Evolutionary conservation across 371 early-diverging fungal species (phyloP).

Genomic region (Rhizomucor miehei): DNA sequence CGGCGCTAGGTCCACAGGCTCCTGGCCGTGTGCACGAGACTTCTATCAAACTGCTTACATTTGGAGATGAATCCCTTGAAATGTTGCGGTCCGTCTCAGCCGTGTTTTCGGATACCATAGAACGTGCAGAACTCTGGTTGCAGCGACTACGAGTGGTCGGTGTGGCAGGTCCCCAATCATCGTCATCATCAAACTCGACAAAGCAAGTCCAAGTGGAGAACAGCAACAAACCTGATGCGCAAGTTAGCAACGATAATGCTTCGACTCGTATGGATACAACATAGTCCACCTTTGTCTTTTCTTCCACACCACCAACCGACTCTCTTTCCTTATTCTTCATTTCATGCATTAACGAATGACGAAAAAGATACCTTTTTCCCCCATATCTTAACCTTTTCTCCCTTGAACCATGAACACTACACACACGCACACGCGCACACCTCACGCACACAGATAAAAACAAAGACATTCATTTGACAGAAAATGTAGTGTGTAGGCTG

Average conservation of each 20-base stretch:
- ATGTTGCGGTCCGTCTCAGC: slow-evolving; percentile 79
- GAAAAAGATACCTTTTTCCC: too few species aligned
- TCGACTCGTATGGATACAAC: slow-evolving; percentile 4
- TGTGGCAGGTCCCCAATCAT: slow-evolving; percentile 19
- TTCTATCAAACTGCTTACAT: slow-evolving; percentile 49
- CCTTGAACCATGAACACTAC: too few species aligned
- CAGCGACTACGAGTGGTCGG: slow-evolving; percentile 55
- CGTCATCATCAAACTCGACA: slow-evolving; percentile 7
- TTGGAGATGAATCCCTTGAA: slow-evolving; percentile 80
- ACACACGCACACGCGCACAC: too few species aligned
- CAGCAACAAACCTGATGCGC: neutral
- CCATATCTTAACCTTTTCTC: too few species aligned
- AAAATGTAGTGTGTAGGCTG: too few species aligned
- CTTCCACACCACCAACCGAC: neutral
- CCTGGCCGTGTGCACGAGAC: slow-evolving; percentile 41
- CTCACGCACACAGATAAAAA: too few species aligned
- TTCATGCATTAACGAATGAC: too few species aligned
- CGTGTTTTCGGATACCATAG: slow-evolving; percentile 80
- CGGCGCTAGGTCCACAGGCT: slow-evolving; percentile 38
- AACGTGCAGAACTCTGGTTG: slow-evolving; percentile 80
- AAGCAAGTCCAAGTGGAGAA: too few species aligned
- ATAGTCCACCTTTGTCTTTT: too few species aligned
- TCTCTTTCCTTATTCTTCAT: neutral
- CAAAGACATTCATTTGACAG: too few species aligned
- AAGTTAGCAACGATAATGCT: neutral